phyloP scores from a whole-genome alignment of 441 rosid species.

The Erodium chrysanthum region DNA sequence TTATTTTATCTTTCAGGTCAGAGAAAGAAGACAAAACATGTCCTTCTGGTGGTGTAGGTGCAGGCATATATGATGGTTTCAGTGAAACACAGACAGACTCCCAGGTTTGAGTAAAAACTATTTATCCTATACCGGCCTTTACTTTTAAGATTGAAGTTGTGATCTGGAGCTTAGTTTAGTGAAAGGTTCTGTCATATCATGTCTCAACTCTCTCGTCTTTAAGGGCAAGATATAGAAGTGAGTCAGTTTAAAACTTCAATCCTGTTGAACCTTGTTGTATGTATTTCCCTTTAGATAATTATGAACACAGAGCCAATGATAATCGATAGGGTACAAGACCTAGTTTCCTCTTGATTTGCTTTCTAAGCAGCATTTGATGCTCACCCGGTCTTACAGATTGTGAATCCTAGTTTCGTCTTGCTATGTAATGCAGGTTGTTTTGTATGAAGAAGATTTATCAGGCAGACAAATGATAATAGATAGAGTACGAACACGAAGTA shows the following conservation, averaged over 20 bases:
- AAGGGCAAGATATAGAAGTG: neutral
- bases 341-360: neutral
- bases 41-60: slow-evolving; percentile 24
- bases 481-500: slow-evolving; percentile 80
- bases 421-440: slow-evolving; percentile 59
- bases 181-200: neutral
- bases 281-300: neutral
- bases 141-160: neutral
- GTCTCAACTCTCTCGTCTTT: neutral
- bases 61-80: slow-evolving; percentile 46
- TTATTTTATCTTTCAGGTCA: slow-evolving; percentile 30
- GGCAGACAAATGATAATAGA: slow-evolving; percentile 98
- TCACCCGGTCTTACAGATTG: neutral
- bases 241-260: neutral
- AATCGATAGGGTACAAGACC: too few species aligned
- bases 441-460: slow-evolving; percentile 88
- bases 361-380: neutral
- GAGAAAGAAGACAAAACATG: slow-evolving; percentile 35
- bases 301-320: too few species aligned
- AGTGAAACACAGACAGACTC: slow-evolving; percentile 98
- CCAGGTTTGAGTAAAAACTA: slow-evolving; percentile 48
- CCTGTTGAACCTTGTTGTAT: neutral
- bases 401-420: slow-evolving; percentile 9
- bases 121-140: slow-evolving; percentile 14
- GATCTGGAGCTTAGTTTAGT: neutral